phyloP scores from a whole-genome alignment of 2,329 filamentous ascomycete genomes.

The Phoma sp. region DNA sequence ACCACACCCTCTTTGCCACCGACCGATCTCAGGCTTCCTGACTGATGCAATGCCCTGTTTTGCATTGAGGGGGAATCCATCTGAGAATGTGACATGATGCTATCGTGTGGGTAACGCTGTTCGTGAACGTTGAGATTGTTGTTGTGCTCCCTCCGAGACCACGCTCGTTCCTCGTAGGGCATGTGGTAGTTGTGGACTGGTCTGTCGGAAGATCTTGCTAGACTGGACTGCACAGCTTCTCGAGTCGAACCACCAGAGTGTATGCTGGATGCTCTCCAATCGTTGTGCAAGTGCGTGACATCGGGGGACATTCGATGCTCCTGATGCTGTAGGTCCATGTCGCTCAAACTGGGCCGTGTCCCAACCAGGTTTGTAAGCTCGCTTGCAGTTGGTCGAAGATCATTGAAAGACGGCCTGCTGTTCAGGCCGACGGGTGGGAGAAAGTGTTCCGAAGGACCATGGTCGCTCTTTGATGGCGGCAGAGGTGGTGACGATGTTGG shows the following conservation, averaged over 20 bases:
- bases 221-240: not conserved
- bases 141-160: slow-evolving; percentile 30
- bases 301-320: not conserved
- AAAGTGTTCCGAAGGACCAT: not conserved
- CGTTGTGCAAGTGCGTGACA: not conserved
- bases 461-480: slow-evolving; percentile 25
- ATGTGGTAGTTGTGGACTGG: slow-evolving; percentile 21
- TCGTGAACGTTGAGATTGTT: slow-evolving; percentile 28
- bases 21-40: slow-evolving; percentile 29
- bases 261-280: slow-evolving; percentile 23
- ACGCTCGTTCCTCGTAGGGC: slow-evolving; percentile 24
- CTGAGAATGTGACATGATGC: slow-evolving; percentile 15
- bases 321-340: slow-evolving; percentile 22
- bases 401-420: slow-evolving; percentile 24
- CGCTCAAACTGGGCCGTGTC: slow-evolving; percentile 8
- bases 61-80: slow-evolving; percentile 20
- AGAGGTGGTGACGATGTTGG: slow-evolving; percentile 37
- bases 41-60: slow-evolving; percentile 25
- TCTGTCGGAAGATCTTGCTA: slow-evolving; percentile 20
- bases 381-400: slow-evolving; percentile 14
- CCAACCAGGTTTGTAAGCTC: not conserved
- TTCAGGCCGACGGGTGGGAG: slow-evolving; percentile 8
- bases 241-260: slow-evolving; percentile 24
- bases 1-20: slow-evolving; percentile 45
- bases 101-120: slow-evolving; percentile 22